Conservation (phyloP, 2,329 filamentous ascomycete species). For the Epichloe uncinata region DNA sequence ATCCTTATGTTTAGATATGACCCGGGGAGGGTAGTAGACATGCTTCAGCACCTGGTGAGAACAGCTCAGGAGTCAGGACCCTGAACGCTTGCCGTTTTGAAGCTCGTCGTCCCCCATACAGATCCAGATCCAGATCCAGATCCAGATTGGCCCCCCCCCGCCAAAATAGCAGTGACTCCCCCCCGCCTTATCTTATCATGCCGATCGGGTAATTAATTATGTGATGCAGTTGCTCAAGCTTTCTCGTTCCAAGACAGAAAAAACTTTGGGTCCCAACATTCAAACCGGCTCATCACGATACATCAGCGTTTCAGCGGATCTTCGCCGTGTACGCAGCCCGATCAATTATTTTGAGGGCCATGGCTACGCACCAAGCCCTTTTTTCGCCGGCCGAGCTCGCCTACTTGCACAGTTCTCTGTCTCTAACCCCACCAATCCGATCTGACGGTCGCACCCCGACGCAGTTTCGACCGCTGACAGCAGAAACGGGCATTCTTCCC, state of each 20-base stretch:
- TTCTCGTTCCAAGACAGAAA: constrained; percentile 2
- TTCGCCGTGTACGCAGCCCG: background rate
- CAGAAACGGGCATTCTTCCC: constrained; percentile 82
- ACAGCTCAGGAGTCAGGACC: background rate
- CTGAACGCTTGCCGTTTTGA: background rate
- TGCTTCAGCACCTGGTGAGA: background rate
- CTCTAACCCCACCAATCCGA: constrained; percentile 69
- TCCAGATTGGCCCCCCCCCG: background rate
- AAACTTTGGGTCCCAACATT: background rate
- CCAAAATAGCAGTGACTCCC: background rate
- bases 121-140: background rate
- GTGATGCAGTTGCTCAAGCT: constrained; percentile 2
- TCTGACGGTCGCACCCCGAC: constrained; percentile 71
- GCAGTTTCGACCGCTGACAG: constrained; percentile 81
- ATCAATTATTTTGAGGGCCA: constrained; percentile 16
- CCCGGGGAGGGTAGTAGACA: background rate
- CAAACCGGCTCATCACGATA: background rate
- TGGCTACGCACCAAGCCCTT: constrained; percentile 60
- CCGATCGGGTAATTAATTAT: background rate
- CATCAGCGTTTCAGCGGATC: background rate
- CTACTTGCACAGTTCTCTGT: constrained; percentile 82
- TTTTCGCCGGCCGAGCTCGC: constrained; percentile 95
- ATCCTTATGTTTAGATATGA: constrained; percentile 46
- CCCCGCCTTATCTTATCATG: constrained; percentile 1
- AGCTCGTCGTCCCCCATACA: background rate